Base-by-base conservation (phyloP, 2,329 filamentous ascomycete species). In the Colletotrichum orbiculare region DNA sequence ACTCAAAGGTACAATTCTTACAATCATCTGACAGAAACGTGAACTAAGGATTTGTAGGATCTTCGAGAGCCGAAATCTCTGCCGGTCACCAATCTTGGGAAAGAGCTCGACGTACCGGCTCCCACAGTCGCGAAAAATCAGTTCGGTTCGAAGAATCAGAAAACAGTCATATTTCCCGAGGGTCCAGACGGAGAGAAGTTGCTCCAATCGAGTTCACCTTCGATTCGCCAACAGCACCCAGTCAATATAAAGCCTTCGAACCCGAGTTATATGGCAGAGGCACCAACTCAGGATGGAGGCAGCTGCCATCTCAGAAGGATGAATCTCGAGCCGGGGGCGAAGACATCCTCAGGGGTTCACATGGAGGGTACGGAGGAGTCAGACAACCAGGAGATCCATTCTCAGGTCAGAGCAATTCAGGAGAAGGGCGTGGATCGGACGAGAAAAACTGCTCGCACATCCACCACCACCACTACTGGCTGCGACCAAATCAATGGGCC, bases 391-490 rank as follows among this genome's bases (percentile, higher is more conserved):
- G 6, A 34, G 17, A 7, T 1, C 37, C 38, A 45, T 10, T 8
- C 17, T n/a, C 25, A 25, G 25, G 4, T 25, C 25, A 25, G 25
- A 25, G 4, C 25, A 42, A n/a, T 12, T 35, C 48, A 38, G 15
- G 34, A 47, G 46, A 47, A 12, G 59, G 37, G 13, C n/a, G n/a
- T 37, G 50, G 10, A n/a, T 25, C 12, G 15, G 46, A 69, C 54
- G 69, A 68, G 17, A 42, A 70, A 67, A 71, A 84, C 68, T 87
- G 85, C 70, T 69, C 87, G 63, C 86, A 88, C 73, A 86, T 82
- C 68, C 86, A 89, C 70, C 85, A 89, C 70, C 86, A 88, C 73
- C 86, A 88, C 76, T 88, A 88, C 78, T 88, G 86, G 86, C 67
- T 82, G 68, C 77, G 78, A 61, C 76, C 80, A 42, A 72, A 63